phyloP scores from a whole-genome alignment of 768 basidiomycete genomes.

The Hericium alpestre region DNA sequence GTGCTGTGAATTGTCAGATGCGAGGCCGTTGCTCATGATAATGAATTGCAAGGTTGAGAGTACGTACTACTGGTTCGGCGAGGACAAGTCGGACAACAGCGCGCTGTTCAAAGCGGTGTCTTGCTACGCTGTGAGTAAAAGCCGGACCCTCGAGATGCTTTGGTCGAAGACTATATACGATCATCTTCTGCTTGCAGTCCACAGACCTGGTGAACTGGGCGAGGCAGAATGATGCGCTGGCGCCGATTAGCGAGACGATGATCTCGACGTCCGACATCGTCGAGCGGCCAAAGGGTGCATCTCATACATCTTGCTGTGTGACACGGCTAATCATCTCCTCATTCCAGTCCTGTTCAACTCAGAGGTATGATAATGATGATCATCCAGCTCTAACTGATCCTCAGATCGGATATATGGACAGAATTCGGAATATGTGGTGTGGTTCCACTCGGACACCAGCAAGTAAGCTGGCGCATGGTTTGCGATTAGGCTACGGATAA shows the following conservation, averaged over 20 bases:
- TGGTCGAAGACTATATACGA: background rate
- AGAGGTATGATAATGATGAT: slow-evolving; percentile 22
- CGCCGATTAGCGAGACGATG: slow-evolving; percentile 41
- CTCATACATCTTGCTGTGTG: background rate
- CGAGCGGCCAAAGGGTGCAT: slow-evolving; percentile 49
- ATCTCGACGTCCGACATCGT: slow-evolving; percentile 50
- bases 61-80: slow-evolving; percentile 53
- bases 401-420: slow-evolving; percentile 12
- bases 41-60: slow-evolving; percentile 31
- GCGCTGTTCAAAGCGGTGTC: slow-evolving; percentile 47
- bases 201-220: slow-evolving; percentile 44
- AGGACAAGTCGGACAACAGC: slow-evolving; percentile 50
- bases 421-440: slow-evolving; percentile 59
- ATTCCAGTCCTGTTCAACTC: slow-evolving; percentile 41
- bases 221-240: slow-evolving; percentile 48
- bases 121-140: slow-evolving; percentile 36
- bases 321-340: background rate
- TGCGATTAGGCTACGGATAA: background rate
- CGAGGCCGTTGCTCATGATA: background rate
- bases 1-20: background rate
- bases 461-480: slow-evolving; percentile 27
- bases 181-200: slow-evolving; percentile 22
- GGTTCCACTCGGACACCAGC: slow-evolving; percentile 58
- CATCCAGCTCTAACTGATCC: background rate
- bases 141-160: background rate